Evolutionary conservation across 306 rosid species (phyloP), one percentile per base, ranked within the genome.

Genomic region (Mimosa bimucronata): DNA sequence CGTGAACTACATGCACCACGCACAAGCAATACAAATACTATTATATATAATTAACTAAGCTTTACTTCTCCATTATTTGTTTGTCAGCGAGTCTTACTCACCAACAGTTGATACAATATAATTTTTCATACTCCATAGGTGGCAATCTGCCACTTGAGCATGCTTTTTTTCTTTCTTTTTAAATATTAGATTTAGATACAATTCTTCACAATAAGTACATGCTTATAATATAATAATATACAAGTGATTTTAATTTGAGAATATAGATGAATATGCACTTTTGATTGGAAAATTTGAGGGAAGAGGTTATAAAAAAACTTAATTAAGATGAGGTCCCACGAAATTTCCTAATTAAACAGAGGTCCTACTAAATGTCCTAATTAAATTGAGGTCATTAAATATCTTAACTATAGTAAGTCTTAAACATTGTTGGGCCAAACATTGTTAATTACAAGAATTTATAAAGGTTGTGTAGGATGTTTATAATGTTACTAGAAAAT

Each of bases 1-100:
- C 89, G 92, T 89, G 92, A 89, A 72, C 87, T 67, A 45, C 76
- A 78, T 79, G 78, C 83, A 25, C 29, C 31, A 45, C 37, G 67
- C 29, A 21, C 28, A 21, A n/a, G n/a, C n/a, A n/a, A n/a, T 34
- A 6, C 38, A 34, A 3, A 34, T 6, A 34, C 38, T 6, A 34
- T 34, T 34, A 34, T 34, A 2, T 34, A 34, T 34, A 34, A 50
- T 65, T 34, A 66, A 77, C 71, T 80, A 78, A 70, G 46, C 28
- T 58, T 58, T 74, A 73, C 28, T 58, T 75, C 42, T 76, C 42
- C 78, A 82, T 88, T 86, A 86, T 87, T 86, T 65, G 52, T 70
- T 46, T 21, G 48, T 1, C 67, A 83, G 79, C 18, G 31, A 73
- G 68, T 66, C 73, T 23, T 29, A 9, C 30, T 58, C 21, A 80